Evolutionary conservation across 805 yeast species (phyloP), one percentile per base, ranked within the genome.

Genomic region (Candida morakotiae): DNA sequence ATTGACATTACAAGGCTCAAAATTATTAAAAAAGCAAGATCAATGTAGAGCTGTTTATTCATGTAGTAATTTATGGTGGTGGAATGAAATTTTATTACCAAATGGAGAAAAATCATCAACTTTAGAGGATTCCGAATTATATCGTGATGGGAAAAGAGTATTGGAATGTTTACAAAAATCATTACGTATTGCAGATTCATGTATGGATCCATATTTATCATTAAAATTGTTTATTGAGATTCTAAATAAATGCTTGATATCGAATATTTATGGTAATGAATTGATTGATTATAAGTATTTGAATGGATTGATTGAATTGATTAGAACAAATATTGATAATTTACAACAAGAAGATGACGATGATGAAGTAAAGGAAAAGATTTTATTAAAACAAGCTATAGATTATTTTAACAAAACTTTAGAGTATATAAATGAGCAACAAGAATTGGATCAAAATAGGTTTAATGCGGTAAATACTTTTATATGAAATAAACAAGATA

Each of bases 1-100:
- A 56, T 74, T 89, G 32, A 87, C 96, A 1, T 64, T 89, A 33
- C 87, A 87, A 51, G 95, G 95, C 4, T 86, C 95, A 10, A 87
- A 86, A 58, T 69, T 93, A 35, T 69, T 91, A 51, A 87, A 86
- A 58, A 91, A 91, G 57, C 88, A 93, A 24, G 98, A 91, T 52
- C 98, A 93, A 59, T 89, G 97, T 57, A 77, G 97, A 11, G 81
- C 95, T 0, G 95, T 88, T 5, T 87, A 84, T 55, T 61, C 77
- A 35, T 89, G 96, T 29, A 81, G 95, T 1, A 97, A 93, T 60
- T 63, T 93, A 34, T 93, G 96, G 96, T 86, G 95, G 93, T 83
- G 91, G 52, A 79, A 82, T 17, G 88, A 84, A 42, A 44, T 70
- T 13, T 56, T 55, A 35, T 52, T 58, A n/a, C 41, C 41, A 22